Percentiles rank a stretch among this genome's conserved stretches.
phyloP scores from a whole-genome alignment of 2,329 filamentous ascomycete genomes.

The Blastomyces percursus region DNA sequence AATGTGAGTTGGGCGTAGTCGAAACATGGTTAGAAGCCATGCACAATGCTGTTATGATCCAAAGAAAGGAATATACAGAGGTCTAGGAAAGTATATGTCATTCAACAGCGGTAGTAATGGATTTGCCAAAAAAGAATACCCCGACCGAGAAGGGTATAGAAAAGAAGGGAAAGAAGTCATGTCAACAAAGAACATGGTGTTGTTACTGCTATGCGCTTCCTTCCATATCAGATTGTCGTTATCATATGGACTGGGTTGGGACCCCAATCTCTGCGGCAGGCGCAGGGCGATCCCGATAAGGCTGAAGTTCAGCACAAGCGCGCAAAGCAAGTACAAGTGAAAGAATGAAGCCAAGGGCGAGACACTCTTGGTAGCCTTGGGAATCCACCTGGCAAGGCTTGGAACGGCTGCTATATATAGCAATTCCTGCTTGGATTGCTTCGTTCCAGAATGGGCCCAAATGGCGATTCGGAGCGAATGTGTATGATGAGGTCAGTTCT shows the following conservation, averaged over 20 bases:
- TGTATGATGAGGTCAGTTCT: not conserved
- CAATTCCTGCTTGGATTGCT: not conserved
- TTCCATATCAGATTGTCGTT: not conserved
- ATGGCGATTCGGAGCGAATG: not conserved
- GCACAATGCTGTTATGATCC: not conserved
- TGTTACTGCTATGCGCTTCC: not conserved
- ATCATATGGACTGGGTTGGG: not conserved
- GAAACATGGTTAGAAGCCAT: conserved; percentile 12
- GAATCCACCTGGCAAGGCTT: not conserved
- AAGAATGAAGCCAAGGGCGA: not conserved
- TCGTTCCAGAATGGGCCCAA: not conserved
- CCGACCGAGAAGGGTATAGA: not conserved
- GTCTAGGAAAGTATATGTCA: no score
- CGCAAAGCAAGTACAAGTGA: not conserved
- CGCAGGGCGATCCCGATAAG: not conserved
- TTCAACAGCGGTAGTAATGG: not conserved
- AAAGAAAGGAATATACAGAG: not conserved
- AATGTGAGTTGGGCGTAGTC: conserved; percentile 15
- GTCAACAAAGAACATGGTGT: not conserved
- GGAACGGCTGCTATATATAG: not conserved
- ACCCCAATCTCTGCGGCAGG: not conserved
- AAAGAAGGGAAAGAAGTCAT: not conserved
- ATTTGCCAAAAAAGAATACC: not conserved
- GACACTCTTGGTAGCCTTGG: not conserved
- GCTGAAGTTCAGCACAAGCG: not conserved